These are phyloP conservation scores for Curvularia sp. DNA, from an alignment of 2,329 filamentous ascomycete species.

Conservation along the genomic window DNA sequence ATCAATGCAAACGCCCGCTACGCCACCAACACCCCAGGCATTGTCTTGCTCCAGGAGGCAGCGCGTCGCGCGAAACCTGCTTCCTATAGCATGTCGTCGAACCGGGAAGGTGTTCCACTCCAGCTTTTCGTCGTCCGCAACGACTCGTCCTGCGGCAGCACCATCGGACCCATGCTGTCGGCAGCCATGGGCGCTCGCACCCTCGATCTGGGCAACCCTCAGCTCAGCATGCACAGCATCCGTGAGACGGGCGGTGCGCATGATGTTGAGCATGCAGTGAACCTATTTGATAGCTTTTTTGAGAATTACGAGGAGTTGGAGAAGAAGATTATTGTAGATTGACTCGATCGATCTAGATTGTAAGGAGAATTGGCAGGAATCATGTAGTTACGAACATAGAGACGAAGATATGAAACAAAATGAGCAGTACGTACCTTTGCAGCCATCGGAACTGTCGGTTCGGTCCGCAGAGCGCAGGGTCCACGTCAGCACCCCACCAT, in stretches of 20 bases:
- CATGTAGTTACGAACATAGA: slow-evolving; percentile 15
- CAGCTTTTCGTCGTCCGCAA: slow-evolving; percentile 97
- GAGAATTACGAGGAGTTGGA: slow-evolving; percentile 83
- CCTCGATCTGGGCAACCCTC: slow-evolving; percentile 90
- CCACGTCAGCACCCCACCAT: slow-evolving; percentile 42
- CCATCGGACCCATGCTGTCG: slow-evolving; percentile 95
- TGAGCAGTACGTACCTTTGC: slow-evolving; percentile 4
- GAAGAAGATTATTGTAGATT: slow-evolving; percentile 84
- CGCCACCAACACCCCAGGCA: slow-evolving; percentile 93
- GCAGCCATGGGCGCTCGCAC: slow-evolving; percentile 87
- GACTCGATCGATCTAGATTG: slow-evolving; percentile 40
- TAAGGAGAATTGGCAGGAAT: slow-evolving; percentile 9
- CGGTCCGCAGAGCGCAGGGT: slow-evolving; percentile 24
- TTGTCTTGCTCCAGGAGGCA: slow-evolving; percentile 88
- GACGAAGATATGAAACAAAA: slow-evolving; percentile 9
- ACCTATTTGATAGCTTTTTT: slow-evolving; percentile 88
- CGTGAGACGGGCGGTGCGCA: slow-evolving; percentile 88
- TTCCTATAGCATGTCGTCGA: slow-evolving; percentile 49
- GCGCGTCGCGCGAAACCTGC: slow-evolving; percentile 67
- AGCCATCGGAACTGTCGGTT: slow-evolving; percentile 13
- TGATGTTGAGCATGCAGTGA: slow-evolving; percentile 85
- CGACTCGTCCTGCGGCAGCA: slow-evolving; percentile 92
- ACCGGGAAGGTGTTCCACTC: slow-evolving; percentile 76
- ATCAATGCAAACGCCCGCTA: slow-evolving; percentile 98
- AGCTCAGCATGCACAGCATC: slow-evolving; percentile 96